Evolutionary conservation across 73 alveolate species (phyloP).

Genomic region (Tetrahymena malaccensis): DNA sequence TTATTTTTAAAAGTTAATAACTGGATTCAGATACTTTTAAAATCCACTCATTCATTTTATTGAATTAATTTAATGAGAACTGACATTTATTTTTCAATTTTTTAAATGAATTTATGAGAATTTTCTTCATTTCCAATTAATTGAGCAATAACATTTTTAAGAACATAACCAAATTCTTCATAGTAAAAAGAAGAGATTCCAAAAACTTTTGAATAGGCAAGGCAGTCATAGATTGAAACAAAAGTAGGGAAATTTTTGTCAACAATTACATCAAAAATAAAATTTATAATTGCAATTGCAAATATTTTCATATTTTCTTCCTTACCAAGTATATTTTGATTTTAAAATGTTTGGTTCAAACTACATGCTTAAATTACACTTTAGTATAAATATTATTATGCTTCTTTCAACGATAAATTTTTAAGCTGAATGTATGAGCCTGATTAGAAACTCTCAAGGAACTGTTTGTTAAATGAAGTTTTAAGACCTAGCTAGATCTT

Average conservation of each 20-base stretch:
- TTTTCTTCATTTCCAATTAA: neutral
- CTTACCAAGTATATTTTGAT: neutral
- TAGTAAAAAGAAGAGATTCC: neutral
- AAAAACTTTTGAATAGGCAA: neutral
- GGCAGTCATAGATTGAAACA: neutral
- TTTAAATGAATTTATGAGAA: neutral
- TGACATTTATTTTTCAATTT: neutral
- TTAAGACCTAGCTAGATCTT: neutral
- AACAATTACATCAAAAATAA: neutral
- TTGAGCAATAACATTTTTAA: neutral
- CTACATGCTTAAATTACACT: neutral
- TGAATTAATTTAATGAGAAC: neutral
- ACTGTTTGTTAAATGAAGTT: neutral
- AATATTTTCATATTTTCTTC: neutral
- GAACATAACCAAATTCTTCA: neutral
- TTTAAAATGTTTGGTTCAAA: neutral
- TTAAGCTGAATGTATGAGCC: neutral
- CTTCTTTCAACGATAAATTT: neutral
- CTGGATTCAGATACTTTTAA: neutral
- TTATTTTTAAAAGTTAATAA: too few species aligned
- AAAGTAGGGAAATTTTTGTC: neutral
- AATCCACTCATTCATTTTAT: neutral
- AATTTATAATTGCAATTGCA: neutral
- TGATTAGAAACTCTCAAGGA: neutral
- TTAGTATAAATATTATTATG: neutral